These are phyloP conservation scores for Bacterosira constricta DNA, from an alignment of 108 stramenopile species.

Conservation along the genomic window DNA sequence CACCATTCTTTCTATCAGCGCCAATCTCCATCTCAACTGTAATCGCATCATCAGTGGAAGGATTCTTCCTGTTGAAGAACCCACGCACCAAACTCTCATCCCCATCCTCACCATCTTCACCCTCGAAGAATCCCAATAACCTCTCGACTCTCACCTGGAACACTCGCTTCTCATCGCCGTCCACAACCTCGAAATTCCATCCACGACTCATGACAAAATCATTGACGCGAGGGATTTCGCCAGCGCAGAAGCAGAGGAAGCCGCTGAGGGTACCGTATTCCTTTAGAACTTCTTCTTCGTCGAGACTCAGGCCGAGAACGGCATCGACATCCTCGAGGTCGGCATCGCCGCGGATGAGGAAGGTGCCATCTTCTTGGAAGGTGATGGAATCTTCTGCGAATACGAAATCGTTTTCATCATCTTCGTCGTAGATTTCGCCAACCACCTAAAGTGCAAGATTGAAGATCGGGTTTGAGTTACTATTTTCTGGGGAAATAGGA, in stretches of 20 bases:
- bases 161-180: slow-evolving; percentile 87
- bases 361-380: slow-evolving; percentile 86
- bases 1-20: slow-evolving; percentile 9
- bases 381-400: slow-evolving; percentile 90
- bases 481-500: not conserved
- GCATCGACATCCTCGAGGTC: slow-evolving; percentile 92
- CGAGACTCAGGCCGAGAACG: slow-evolving; percentile 79
- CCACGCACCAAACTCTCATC: slow-evolving; percentile 58
- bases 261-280: slow-evolving; percentile 93
- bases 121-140: slow-evolving; percentile 73
- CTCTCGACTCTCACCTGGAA: slow-evolving; percentile 78
- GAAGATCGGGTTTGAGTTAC: not conserved
- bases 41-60: slow-evolving; percentile 2
- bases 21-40: slow-evolving; percentile 25
- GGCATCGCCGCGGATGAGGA: slow-evolving; percentile 92
- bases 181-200: slow-evolving; percentile 89
- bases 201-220: slow-evolving; percentile 91
- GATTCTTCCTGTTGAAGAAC: slow-evolving; percentile 57
- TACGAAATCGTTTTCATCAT: slow-evolving; percentile 89
- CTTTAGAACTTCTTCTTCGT: slow-evolving; percentile 87
- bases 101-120: slow-evolving; percentile 54
- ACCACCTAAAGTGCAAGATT: slow-evolving; percentile 38
- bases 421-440: slow-evolving; percentile 91
- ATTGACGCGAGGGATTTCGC: slow-evolving; percentile 91
- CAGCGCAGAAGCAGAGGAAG: slow-evolving; percentile 93